These are phyloP conservation scores for Globisporangium heterothallicum DNA, from an alignment of 352 stramenopile species.

Conservation along the genomic window DNA sequence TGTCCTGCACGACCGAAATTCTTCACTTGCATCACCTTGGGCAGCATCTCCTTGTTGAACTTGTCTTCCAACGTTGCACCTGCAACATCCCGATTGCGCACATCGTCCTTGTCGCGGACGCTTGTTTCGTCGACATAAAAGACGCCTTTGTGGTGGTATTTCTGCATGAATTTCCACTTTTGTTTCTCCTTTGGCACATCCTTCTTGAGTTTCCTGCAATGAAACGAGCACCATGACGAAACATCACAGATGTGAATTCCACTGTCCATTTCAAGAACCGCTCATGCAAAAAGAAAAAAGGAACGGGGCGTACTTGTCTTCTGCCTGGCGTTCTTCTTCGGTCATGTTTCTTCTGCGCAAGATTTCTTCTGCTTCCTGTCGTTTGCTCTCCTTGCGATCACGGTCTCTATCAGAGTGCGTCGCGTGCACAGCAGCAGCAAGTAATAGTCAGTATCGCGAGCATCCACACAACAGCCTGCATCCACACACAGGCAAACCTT, in stretches of 20 bases:
- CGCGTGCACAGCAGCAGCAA: too few relatives aligned
- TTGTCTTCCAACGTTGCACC: conserved; percentile 91
- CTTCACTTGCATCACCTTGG: conserved; percentile 96
- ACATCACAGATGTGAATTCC: too few relatives aligned
- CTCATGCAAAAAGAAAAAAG: too few relatives aligned
- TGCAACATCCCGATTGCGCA: conserved; percentile 87
- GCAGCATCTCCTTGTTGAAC: conserved; percentile 92
- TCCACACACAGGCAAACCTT: conserved; percentile 23
- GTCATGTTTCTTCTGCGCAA: conserved; percentile 90
- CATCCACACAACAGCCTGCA: not conserved
- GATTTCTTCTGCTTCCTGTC: conserved; percentile 87
- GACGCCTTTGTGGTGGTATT: conserved; percentile 98
- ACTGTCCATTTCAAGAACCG: conserved; percentile 5
- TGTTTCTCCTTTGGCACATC: conserved; percentile 75
- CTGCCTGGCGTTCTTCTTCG: conserved; percentile 90
- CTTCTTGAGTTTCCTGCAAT: conserved; percentile 79
- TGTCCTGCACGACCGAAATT: conserved; percentile 96
- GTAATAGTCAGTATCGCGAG: not conserved
- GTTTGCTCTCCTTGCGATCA: conserved; percentile 68
- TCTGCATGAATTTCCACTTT: conserved; percentile 95
- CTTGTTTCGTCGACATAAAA: conserved; percentile 97
- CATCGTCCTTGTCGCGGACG: conserved; percentile 82
- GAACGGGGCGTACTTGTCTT: conserved; percentile 91
- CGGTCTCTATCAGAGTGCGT: conserved; percentile 61
- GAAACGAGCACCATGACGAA: too few relatives aligned